Base-by-base conservation (phyloP, 192 early-diverging fungal species). In the Rhizophagus prolifer region DNA sequence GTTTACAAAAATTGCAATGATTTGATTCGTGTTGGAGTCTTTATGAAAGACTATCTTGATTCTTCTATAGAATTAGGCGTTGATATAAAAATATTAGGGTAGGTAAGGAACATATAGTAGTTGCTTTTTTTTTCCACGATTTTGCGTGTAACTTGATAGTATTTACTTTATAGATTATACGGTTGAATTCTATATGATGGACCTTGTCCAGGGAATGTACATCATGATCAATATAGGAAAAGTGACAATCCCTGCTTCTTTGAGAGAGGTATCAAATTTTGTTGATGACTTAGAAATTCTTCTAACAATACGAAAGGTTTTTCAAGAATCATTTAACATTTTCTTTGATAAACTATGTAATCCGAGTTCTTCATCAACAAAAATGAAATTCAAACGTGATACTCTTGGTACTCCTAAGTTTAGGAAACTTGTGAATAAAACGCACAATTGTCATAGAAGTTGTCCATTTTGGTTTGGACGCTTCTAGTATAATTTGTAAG, bases 391-490 rank as follows among this genome's bases (percentile, higher is more conserved):
- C 60, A 74, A 74, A 64, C 72, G 38, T 41, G 72, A 74, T 44
- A 74, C 60, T 21, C 60, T 74, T 74, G 4, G 38, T 23, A 74
- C 73, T 21, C 73, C 60, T 9, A 63, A 44, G n/a, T 74, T 74
- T 46, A 60, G 23, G 13, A 14, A 63, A n/a, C 31, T 74, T 62
- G 73, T 74, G 38, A 74, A 16, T 14, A 64, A 74, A n/a, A 74
- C 60, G 44, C 60, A 10, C 5, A n/a, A 74, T 28, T 60, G 58
- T 63, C 16, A 74, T 8, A 44, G 38, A 74, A 74, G 9, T 23
- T 74, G 38, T 64, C 73, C 73, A 74, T 62, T 60, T 47, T 47
- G 73, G 61, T 74, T 30, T 74, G 73, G 23, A 50, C 47, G 14
- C 14, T 50, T 50, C 4, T 50, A 50, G 2, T 50, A 50, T 50